Evolutionary conservation across 129 eudicot species (phyloP).

Genomic region (Erigeron canadensis): DNA sequence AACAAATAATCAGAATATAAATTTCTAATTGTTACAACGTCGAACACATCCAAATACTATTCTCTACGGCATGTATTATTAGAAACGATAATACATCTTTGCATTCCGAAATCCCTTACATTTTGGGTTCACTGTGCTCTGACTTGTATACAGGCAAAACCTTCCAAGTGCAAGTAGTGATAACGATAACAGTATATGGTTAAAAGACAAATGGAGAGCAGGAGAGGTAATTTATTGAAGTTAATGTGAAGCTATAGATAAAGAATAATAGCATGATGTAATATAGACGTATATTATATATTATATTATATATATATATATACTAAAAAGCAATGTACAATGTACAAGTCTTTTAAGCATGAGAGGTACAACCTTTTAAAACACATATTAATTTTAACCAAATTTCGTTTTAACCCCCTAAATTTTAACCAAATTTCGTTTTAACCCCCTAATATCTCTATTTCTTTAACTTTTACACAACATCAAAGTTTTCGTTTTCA

Average conservation of each 20-base stretch:
- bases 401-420: too few species aligned
- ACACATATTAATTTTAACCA: too few species aligned
- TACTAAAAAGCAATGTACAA: too few species aligned
- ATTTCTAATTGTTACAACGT: background rate
- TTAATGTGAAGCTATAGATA: background rate
- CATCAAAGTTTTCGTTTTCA: too few species aligned
- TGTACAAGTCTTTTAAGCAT: too few species aligned
- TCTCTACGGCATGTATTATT: background rate
- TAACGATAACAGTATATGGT: slow-evolving; percentile 60
- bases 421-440: too few species aligned
- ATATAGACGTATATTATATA: too few species aligned
- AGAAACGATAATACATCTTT: background rate
- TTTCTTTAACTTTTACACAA: too few species aligned
- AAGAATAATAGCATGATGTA: background rate
- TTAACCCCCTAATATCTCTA: too few species aligned
- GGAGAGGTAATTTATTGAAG: slow-evolving; percentile 62
- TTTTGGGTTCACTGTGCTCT: background rate
- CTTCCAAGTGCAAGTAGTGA: slow-evolving; percentile 18
- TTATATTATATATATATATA: too few species aligned
- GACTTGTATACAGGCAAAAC: slow-evolving; percentile 40
- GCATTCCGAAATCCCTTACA: background rate
- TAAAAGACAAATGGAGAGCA: slow-evolving; percentile 51
- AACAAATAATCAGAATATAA: background rate
- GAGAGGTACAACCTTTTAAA: too few species aligned
- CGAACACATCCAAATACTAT: background rate